These are phyloP conservation scores for Amylocarpus encephaloides DNA, from an alignment of 2,329 filamentous ascomycete genomes.

Conservation along the genomic window DNA sequence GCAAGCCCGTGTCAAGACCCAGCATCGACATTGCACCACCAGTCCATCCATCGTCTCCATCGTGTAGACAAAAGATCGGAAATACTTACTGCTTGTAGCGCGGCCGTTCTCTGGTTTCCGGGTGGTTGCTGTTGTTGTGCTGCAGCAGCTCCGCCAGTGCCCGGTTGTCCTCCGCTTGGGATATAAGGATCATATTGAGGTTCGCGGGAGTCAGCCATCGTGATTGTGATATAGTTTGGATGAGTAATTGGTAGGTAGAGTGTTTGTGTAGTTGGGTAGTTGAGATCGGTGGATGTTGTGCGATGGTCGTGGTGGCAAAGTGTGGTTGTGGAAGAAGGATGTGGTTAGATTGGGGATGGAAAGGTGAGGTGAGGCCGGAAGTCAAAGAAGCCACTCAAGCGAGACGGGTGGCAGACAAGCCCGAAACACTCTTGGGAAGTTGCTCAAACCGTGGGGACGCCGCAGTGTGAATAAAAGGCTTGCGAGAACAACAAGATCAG, in stretches of 20 bases:
- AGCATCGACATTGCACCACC: too few species aligned
- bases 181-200: constrained; percentile 32
- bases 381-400: not conserved
- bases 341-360: constrained; percentile 6
- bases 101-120: constrained; percentile 58
- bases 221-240: constrained; percentile 11
- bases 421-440: not conserved
- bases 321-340: not conserved
- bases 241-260: constrained; percentile 5
- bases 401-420: constrained; percentile 1
- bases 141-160: constrained; percentile 33
- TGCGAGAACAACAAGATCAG: not conserved
- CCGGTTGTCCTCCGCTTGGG: constrained; percentile 20
- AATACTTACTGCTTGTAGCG: constrained; percentile 76
- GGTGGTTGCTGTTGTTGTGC: constrained; percentile 19
- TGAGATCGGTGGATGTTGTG: constrained; percentile 5
- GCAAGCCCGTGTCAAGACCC: not conserved
- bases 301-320: constrained; percentile 1
- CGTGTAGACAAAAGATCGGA: constrained; percentile 12
- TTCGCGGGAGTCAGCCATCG: constrained; percentile 28
- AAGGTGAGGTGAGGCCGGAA: not conserved
- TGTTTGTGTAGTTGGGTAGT: constrained; percentile 1
- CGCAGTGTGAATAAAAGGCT: not conserved
- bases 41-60: constrained; percentile 10
- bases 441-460: not conserved